A percentile compares a stretch with the other conserved stretches of the same genome.
Conservation (phyloP, 768 basidiomycete species). For the Boletus subcaerulescens region DNA sequence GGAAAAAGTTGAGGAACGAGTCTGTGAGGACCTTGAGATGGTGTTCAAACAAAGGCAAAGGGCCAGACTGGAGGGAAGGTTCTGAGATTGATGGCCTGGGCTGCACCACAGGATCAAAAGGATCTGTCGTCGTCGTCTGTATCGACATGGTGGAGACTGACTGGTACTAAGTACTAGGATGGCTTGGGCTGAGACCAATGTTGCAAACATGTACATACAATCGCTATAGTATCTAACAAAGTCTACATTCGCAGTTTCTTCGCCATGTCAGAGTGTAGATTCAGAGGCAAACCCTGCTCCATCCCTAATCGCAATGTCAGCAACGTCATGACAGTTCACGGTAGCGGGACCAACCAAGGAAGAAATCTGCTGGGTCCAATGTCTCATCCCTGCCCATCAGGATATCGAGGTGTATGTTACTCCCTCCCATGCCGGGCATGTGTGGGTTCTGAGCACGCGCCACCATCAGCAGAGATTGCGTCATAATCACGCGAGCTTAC, state of each 20-base stretch:
- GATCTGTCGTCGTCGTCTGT: constrained; percentile 16
- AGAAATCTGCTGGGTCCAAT: constrained; percentile 75
- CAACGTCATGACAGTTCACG: neutral
- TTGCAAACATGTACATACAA: constrained; percentile 27
- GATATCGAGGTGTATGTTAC: constrained; percentile 89
- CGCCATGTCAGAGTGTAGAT: constrained; percentile 68
- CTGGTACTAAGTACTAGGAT: neutral
- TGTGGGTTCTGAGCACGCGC: constrained; percentile 52
- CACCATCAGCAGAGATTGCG: neutral
- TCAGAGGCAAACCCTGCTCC: constrained; percentile 47
- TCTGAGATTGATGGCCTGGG: constrained; percentile 30
- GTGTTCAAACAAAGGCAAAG: constrained; percentile 67
- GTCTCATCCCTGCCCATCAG: constrained; percentile 89
- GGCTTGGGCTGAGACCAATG: neutral
- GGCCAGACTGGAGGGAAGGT: constrained; percentile 39
- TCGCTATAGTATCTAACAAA: neutral
- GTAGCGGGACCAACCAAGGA: constrained; percentile 55
- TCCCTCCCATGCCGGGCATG: constrained; percentile 59
- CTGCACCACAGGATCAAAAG: constrained; percentile 19
- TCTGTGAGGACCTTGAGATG: constrained; percentile 66
- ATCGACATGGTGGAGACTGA: constrained; percentile 19
- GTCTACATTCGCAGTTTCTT: constrained; percentile 45
- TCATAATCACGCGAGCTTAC: constrained; percentile 38
- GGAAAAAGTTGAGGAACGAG: constrained; percentile 81
- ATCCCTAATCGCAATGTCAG: constrained; percentile 40